These are phyloP conservation scores for Cucumis melo DNA, from an alignment of 306 rosid species.

Conservation along the genomic window DNA sequence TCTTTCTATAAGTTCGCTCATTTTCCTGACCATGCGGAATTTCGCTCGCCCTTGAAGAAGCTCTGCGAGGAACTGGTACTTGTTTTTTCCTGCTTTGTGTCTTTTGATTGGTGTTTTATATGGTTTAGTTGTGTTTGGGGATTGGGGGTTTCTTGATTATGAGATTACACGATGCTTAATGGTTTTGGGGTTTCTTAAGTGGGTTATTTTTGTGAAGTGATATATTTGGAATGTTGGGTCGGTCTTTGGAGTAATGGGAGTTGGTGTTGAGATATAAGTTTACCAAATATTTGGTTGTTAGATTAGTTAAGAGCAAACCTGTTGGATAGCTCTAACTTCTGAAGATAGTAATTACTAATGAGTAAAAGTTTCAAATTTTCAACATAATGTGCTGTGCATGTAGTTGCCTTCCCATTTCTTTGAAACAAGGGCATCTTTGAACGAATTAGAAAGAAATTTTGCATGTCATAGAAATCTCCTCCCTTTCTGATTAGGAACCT, in stretches of 20 bases:
- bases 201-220: neutral
- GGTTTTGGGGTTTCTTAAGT: neutral
- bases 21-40: slow-evolving; percentile 52
- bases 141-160: neutral
- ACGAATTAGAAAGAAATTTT: too few relatives aligned
- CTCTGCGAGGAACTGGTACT: slow-evolving; percentile 78
- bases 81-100: neutral
- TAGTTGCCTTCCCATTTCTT: neutral
- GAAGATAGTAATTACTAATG: neutral
- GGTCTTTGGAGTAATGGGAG: neutral
- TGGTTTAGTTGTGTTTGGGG: neutral
- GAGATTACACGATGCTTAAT: too few relatives aligned
- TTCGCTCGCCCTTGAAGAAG: slow-evolving; percentile 69
- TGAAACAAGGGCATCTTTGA: too few relatives aligned
- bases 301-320: neutral
- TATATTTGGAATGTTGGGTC: neutral
- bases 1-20: slow-evolving; percentile 88
- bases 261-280: neutral
- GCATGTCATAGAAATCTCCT: too few relatives aligned
- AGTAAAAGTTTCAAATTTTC: neutral
- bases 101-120: neutral
- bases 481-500: too few relatives aligned
- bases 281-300: neutral
- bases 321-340: neutral
- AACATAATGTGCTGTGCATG: neutral